phyloP scores from a whole-genome alignment of 2,329 filamentous ascomycete species.

The Orbilia javanica region DNA sequence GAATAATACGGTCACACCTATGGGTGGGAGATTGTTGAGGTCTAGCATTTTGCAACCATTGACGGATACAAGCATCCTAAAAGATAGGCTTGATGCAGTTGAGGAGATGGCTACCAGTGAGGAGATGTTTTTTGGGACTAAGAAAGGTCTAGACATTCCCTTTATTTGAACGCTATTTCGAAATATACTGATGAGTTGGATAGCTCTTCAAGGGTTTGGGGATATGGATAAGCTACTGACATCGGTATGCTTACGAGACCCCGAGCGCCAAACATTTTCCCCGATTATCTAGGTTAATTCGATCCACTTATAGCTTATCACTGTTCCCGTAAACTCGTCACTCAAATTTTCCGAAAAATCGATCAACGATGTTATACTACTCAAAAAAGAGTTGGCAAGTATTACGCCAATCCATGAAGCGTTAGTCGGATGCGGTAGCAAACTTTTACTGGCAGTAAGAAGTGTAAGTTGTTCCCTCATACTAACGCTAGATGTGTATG shows the following conservation, averaged over 20 bases:
- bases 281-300: too few relatives aligned
- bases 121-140: conserved; percentile 83
- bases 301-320: conserved; percentile 73
- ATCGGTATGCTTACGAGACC: conserved; percentile 69
- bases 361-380: conserved; percentile 85
- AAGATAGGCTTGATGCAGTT: conserved; percentile 81
- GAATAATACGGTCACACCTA: conserved; percentile 86
- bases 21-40: conserved; percentile 85
- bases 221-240: conserved; percentile 86
- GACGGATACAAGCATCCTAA: conserved; percentile 77
- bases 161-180: background rate
- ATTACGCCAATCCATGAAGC: conserved; percentile 77
- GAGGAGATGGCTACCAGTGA: conserved; percentile 85
- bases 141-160: conserved; percentile 71
- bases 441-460: conserved; percentile 76
- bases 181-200: conserved; percentile 53
- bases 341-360: conserved; percentile 80
- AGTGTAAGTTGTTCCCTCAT: conserved; percentile 66
- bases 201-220: conserved; percentile 79
- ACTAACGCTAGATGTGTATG: background rate
- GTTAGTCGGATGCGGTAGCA: conserved; percentile 74
- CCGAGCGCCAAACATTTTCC: too few relatives aligned
- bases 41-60: conserved; percentile 91
- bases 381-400: conserved; percentile 82
- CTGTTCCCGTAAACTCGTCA: conserved; percentile 76